A percentile compares a stretch with the other conserved stretches of the same genome.
phyloP scores from a whole-genome alignment of 768 basidiomycete species.

The Gloeophyllum trabeum region DNA sequence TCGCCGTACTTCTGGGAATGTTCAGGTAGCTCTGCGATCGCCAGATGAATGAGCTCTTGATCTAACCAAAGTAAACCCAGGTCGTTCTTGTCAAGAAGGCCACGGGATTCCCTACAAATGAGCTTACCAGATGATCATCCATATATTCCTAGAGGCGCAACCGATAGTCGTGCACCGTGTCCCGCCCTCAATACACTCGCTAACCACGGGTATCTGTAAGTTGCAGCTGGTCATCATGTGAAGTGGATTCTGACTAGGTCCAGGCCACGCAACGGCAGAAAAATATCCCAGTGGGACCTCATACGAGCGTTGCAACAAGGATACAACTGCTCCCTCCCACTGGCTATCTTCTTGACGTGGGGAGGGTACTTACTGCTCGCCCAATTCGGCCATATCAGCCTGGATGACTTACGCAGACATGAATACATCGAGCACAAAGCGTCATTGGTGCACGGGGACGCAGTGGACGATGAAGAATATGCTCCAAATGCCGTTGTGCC shows the following conservation, averaged over 20 bases:
- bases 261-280: not conserved
- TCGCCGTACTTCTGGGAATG: too few species aligned
- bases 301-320: not conserved
- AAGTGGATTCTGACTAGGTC: not conserved
- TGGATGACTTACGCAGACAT: slow-evolving; percentile 6
- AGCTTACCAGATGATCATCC: not conserved
- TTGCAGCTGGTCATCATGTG: not conserved
- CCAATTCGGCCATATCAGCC: slow-evolving; percentile 1
- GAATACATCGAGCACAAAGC: slow-evolving; percentile 8
- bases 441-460: slow-evolving; percentile 8
- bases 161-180: not conserved
- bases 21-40: too few species aligned
- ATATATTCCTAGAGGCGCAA: not conserved
- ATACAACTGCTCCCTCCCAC: not conserved
- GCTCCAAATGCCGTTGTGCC: not conserved
- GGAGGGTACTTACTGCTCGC: slow-evolving; percentile 2
- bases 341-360: not conserved
- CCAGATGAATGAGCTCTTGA: too few species aligned
- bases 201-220: not conserved
- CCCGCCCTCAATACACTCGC: not conserved
- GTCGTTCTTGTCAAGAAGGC: too few species aligned
- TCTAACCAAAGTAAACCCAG: too few species aligned
- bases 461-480: not conserved
- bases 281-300: not conserved
- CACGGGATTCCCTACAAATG: too few species aligned